phyloP scores from a whole-genome alignment of 2,329 filamentous ascomycete genomes.

The Cercospora sesami region DNA sequence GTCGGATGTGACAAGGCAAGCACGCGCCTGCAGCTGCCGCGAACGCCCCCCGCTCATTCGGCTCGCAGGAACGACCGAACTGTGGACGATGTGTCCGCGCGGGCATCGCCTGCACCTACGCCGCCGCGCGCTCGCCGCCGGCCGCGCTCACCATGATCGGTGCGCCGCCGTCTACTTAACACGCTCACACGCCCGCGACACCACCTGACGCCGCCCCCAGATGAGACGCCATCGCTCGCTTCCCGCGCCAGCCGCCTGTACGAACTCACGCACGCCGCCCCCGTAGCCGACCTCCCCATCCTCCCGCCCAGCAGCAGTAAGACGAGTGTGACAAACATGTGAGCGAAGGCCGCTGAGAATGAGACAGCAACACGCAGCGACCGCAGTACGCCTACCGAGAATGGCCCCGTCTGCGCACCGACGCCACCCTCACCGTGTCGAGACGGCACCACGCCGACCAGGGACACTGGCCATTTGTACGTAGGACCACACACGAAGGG shows the following conservation, averaged over 20 bases:
- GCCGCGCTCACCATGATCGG: conserved; percentile 22
- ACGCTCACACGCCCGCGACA: not conserved
- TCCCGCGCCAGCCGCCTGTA: conserved; percentile 24
- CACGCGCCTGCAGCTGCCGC: not conserved
- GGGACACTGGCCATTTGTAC: conserved; percentile 27
- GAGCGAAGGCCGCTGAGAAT: not conserved
- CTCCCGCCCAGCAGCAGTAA: not conserved
- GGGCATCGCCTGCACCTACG: conserved; percentile 24
- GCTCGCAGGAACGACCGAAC: conserved; percentile 20
- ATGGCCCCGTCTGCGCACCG: not conserved
- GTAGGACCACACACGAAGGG: conserved; percentile 29
- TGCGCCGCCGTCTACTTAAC: not conserved
- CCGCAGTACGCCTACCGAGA: not conserved
- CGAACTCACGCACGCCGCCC: conserved; percentile 23
- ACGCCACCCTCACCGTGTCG: conserved; percentile 12
- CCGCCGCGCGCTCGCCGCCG: conserved; percentile 16
- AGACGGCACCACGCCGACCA: conserved; percentile 21
- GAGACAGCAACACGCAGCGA: not conserved
- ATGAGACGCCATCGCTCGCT: conserved; percentile 27
- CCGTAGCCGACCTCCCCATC: not conserved
- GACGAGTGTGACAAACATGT: not conserved
- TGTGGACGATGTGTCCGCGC: conserved; percentile 27
- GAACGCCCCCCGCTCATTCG: conserved; percentile 4
- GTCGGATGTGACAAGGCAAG: conserved; percentile 27
- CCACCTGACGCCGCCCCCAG: conserved; percentile 12